Percentiles rank a stretch among this genome's conserved stretches.
Evolutionary conservation across 2,329 filamentous ascomycete genomes (phyloP).

Genomic region (Nigrospora oryzae): DNA sequence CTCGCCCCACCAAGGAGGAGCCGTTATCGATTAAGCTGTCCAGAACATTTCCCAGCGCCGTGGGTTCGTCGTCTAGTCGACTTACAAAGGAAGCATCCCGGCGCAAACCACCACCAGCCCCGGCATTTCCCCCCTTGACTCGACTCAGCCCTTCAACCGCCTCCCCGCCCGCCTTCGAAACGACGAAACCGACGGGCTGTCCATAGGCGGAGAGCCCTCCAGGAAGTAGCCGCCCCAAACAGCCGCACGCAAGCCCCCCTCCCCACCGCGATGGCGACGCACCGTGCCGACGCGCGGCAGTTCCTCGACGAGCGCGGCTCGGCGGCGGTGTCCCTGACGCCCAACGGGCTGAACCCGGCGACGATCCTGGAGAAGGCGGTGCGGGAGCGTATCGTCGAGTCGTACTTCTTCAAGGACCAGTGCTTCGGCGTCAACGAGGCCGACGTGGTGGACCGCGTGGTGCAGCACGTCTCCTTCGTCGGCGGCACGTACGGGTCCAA

Average conservation of each 20-base stretch:
- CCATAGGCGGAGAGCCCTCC: too few relatives aligned
- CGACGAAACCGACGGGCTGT: too few relatives aligned
- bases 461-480: slow-evolving; percentile 71
- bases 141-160: too few relatives aligned
- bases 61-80: too few relatives aligned
- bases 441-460: slow-evolving; percentile 79
- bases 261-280: slow-evolving; percentile 16
- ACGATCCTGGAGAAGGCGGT: slow-evolving; percentile 94
- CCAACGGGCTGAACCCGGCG: slow-evolving; percentile 85
- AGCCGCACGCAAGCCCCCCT: neutral
- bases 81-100: too few relatives aligned
- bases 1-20: too few relatives aligned
- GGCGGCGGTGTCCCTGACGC: slow-evolving; percentile 60
- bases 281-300: slow-evolving; percentile 71
- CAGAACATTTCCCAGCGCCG: too few relatives aligned
- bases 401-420: slow-evolving; percentile 98
- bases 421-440: slow-evolving; percentile 90
- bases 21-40: too few relatives aligned
- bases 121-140: too few relatives aligned
- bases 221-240: neutral
- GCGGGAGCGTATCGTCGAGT: slow-evolving; percentile 88
- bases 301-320: slow-evolving; percentile 91
- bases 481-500: slow-evolving; percentile 80
- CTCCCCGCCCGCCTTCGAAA: too few relatives aligned
- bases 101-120: too few relatives aligned